phyloP scores from a whole-genome alignment of 495 filamentous ascomycete genomes.

The Hyphodiscus hymeniophilus region DNA sequence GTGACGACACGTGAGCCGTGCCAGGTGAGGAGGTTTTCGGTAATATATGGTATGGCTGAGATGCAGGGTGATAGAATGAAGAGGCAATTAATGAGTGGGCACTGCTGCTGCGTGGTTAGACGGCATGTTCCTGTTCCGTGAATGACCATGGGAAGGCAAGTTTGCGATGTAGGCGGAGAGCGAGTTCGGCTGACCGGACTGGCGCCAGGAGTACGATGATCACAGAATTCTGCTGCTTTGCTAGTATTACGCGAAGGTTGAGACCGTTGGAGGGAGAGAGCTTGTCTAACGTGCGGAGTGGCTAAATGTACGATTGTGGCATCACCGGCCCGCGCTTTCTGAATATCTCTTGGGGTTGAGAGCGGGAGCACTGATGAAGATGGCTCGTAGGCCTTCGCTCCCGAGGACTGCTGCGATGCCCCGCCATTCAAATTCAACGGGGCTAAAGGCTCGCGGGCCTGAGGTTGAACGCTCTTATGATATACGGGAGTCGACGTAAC shows the following conservation, averaged over 20 bases:
- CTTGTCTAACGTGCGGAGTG: not conserved
- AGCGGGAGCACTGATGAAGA: not conserved
- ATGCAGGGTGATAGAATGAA: constrained; percentile 40
- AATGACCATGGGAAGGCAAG: not conserved
- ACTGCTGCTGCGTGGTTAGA: constrained; percentile 17
- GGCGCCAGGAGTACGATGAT: too few species aligned
- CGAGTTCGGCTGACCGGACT: too few species aligned
- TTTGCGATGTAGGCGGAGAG: too few species aligned
- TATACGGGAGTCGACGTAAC: not conserved
- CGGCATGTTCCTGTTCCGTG: constrained; percentile 14
- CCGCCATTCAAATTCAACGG: not conserved
- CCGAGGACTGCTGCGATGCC: not conserved
- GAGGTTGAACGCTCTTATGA: not conserved
- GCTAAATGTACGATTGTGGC: too few species aligned
- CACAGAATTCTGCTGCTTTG: too few species aligned
- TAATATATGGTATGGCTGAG: constrained; percentile 30
- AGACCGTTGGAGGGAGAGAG: not conserved
- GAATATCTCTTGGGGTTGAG: not conserved
- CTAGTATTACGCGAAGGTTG: too few species aligned
- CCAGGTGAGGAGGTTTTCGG: constrained; percentile 32
- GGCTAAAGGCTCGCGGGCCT: not conserved
- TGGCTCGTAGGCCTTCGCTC: not conserved
- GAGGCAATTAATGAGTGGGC: constrained; percentile 28
- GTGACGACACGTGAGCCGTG: constrained; percentile 31
- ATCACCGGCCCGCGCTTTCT: too few species aligned